Evolutionary conservation across 176 grass and related monocot species (phyloP).

Genomic region (Leersia perrieri): DNA sequence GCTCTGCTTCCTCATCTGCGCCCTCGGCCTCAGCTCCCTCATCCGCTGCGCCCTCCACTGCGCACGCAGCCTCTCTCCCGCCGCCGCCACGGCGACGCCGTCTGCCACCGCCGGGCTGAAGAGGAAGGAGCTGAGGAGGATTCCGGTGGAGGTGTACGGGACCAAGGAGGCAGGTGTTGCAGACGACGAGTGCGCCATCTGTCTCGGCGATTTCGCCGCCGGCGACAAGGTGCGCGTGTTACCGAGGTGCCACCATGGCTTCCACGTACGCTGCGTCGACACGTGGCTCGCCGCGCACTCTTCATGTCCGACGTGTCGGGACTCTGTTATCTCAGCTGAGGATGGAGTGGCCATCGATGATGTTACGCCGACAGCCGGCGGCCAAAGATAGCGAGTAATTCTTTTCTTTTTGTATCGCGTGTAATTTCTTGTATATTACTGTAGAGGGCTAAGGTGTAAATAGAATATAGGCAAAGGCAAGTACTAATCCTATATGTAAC

Average conservation of each 20-base stretch:
- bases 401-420: too few species aligned
- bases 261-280: conserved; percentile 74
- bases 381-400: neutral
- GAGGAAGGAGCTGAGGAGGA: conserved; percentile 46
- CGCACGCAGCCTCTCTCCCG: conserved; percentile 36
- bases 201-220: conserved; percentile 67
- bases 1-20: conserved; percentile 61
- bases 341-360: neutral
- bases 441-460: neutral
- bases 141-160: conserved; percentile 66
- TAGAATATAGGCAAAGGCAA: neutral
- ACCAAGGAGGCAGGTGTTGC: neutral
- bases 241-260: conserved; percentile 67
- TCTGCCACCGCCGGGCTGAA: conserved; percentile 27
- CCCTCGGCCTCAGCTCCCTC: conserved; percentile 63
- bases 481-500: too few species aligned
- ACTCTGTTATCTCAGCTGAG: conserved; percentile 31
- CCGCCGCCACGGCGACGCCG: neutral
- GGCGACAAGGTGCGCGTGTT: conserved; percentile 78
- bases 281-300: conserved; percentile 55
- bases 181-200: conserved; percentile 67
- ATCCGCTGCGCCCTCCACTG: conserved; percentile 49
- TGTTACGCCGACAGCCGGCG: neutral
- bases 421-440: neutral
- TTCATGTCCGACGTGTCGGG: conserved; percentile 73